phyloP scores from a whole-genome alignment of 352 stramenopile species.

The Pythium graminicola region DNA sequence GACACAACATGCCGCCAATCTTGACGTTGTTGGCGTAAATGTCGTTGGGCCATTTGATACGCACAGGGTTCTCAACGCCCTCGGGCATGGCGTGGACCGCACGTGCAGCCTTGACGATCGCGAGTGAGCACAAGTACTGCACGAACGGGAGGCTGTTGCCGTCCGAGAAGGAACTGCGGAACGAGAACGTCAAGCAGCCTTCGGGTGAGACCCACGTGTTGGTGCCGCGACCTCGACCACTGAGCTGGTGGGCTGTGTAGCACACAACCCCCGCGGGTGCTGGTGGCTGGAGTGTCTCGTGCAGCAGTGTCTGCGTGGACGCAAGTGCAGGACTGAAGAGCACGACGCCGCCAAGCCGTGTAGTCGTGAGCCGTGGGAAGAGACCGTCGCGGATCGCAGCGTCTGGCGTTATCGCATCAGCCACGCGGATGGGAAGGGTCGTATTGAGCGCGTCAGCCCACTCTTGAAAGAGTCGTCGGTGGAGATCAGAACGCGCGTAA shows the following conservation, averaged over 20 bases:
- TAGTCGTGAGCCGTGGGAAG: constrained; percentile 52
- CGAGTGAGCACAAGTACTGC: constrained; percentile 87
- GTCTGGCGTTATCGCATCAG: constrained; percentile 12
- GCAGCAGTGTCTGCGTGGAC: constrained; percentile 82
- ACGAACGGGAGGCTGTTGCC: constrained; percentile 79
- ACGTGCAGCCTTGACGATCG: constrained; percentile 76
- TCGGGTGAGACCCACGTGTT: constrained; percentile 87
- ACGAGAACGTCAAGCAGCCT: constrained; percentile 89
- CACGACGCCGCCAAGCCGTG: constrained; percentile 57
- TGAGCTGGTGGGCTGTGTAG: constrained; percentile 73
- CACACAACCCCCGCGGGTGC: constrained; percentile 64
- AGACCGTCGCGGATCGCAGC: constrained; percentile 30
- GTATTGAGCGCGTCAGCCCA: constrained; percentile 37
- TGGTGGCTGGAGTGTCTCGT: constrained; percentile 60
- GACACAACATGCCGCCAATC: constrained; percentile 87
- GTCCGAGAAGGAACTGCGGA: constrained; percentile 77
- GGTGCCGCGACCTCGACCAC: constrained; percentile 70
- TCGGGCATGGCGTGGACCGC: constrained; percentile 33
- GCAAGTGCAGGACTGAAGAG: constrained; percentile 61
- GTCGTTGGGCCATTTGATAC: constrained; percentile 92
- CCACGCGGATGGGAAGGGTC: constrained; percentile 20
- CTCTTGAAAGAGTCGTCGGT: constrained; percentile 58
- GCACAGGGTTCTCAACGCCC: constrained; percentile 42
- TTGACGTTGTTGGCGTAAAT: constrained; percentile 88
- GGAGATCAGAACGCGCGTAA: constrained; percentile 68